These are phyloP conservation scores for Abrus pulchellus DNA, from an alignment of 306 rosid species.

Conservation along the genomic window DNA sequence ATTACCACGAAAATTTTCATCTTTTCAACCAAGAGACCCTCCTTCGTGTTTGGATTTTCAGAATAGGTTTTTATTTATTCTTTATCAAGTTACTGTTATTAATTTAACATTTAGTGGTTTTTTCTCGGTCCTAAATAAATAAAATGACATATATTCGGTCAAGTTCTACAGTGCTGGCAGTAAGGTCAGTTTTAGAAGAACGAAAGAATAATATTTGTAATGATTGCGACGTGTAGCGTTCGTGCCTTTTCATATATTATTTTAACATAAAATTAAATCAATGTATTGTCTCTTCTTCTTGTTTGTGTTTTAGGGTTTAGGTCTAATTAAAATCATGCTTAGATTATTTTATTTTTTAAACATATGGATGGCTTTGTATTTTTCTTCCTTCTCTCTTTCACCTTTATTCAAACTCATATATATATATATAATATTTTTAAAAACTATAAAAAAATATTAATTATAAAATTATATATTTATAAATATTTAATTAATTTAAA, in stretches of 20 bases:
- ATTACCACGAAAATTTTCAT: constrained; percentile 36
- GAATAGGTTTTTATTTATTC: constrained; percentile 18
- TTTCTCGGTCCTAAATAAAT: constrained; percentile 52
- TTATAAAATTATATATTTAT: no score
- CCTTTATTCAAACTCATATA: background rate
- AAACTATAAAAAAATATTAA: no score
- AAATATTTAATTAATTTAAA: no score
- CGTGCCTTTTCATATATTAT: constrained; percentile 40
- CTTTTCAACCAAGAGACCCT: constrained; percentile 30
- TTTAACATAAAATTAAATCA: background rate
- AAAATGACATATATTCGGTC: constrained; percentile 57
- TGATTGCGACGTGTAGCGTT: constrained; percentile 77
- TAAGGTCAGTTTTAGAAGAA: constrained; percentile 61
- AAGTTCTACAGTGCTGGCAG: constrained; percentile 56
- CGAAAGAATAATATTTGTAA: constrained; percentile 64
- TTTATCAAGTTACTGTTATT: constrained; percentile 3
- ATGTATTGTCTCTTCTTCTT: constrained; percentile 32
- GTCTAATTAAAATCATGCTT: background rate
- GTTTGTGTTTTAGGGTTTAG: constrained; percentile 33
- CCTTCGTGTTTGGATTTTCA: constrained; percentile 34
- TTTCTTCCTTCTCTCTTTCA: background rate
- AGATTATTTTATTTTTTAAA: constrained; percentile 10
- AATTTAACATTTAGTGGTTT: constrained; percentile 27
- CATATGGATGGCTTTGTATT: constrained; percentile 28
- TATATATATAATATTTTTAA: background rate